Base-by-base conservation (phyloP, 257 asterid genomes). In the Penstemon newberryi region DNA sequence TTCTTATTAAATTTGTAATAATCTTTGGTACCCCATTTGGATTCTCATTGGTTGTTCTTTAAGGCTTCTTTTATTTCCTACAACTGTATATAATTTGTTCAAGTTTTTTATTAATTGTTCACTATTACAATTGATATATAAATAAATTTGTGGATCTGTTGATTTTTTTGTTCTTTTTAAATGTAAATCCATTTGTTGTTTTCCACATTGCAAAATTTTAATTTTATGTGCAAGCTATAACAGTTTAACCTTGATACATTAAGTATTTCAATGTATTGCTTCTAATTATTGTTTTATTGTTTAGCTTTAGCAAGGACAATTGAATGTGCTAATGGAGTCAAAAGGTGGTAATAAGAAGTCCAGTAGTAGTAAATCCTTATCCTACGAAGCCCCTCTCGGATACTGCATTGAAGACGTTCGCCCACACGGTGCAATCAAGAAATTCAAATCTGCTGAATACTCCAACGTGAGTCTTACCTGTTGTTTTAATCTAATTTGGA, bases 371-470 rank as follows among this genome's bases (percentile, higher is more conserved):
- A 36, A 37, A 43, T 56, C 45, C 7, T 41, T 64, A 13, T 54
- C 44, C 52, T 75, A 75, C 68, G 79, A 75, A 63, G 79, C 79
- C n/a, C 75, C 75, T 63, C 79, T 75, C 7, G 79, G 75, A 42
- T 75, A 75, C 66, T 51, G 71, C 66, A 75, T 75, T 70, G 79
- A 75, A 75, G 75, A 75, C 79, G 46, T 75, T 75, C 75, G 79
- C 40, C 79, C 79, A n/a, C 13, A 69, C 71, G 79, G 79, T 55
- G 79, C 75, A 63, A 75, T 75, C 62, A 47, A 75, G 72, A 75
- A 75, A 64, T 75, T 75, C 79, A 38, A 71, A 75, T 75, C 75
- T 69, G 79, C 79, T 75, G 79, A 75, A 13, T 75, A 75, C 75
- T 75, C 79, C 60, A 63, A 75, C 79, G 79, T 74, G 54, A 74